phyloP scores from a whole-genome alignment of 352 stramenopile species.

The Globisporangium parvum region DNA sequence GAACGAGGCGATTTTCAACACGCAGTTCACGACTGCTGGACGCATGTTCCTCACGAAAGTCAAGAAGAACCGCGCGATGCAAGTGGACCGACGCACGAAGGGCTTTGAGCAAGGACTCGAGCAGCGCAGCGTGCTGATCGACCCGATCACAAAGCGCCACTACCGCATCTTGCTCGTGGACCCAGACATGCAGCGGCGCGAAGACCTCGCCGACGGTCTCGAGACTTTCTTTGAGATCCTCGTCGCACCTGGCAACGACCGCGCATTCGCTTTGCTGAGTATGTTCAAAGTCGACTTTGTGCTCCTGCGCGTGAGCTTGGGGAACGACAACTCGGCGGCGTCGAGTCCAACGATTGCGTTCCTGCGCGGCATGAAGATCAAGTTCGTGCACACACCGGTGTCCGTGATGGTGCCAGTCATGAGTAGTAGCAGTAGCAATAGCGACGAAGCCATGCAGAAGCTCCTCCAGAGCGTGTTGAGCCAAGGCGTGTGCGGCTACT shows the following conservation, averaged over 20 bases:
- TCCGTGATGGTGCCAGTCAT: slow-evolving; percentile 31
- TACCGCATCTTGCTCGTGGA: slow-evolving; percentile 66
- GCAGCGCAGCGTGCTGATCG: slow-evolving; percentile 32
- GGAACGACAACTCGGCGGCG: slow-evolving; percentile 46
- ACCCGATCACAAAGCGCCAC: slow-evolving; percentile 51
- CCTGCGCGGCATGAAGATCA: slow-evolving; percentile 50
- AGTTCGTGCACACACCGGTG: slow-evolving; percentile 45
- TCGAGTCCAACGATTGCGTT: slow-evolving; percentile 49
- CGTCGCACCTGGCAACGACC: slow-evolving; percentile 55
- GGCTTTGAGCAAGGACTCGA: slow-evolving; percentile 54
- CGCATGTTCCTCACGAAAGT: slow-evolving; percentile 63
- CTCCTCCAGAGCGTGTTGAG: slow-evolving; percentile 41
- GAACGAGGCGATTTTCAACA: slow-evolving; percentile 78
- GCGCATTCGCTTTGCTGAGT: slow-evolving; percentile 42
- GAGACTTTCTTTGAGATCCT: slow-evolving; percentile 67
- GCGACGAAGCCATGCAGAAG: slow-evolving; percentile 29
- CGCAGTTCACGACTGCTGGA: slow-evolving; percentile 63
- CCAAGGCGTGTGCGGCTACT: slow-evolving; percentile 60
- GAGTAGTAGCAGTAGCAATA: slow-evolving; percentile 12
- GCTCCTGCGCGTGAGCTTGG: slow-evolving; percentile 39
- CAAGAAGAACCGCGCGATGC: slow-evolving; percentile 73
- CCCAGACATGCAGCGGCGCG: slow-evolving; percentile 50
- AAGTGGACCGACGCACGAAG: slow-evolving; percentile 57
- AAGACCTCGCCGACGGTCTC: slow-evolving; percentile 56
- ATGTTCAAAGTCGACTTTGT: slow-evolving; percentile 70